Base-by-base conservation (phyloP, 2,329 filamentous ascomycete species). In the Diaporthe caulivora region DNA sequence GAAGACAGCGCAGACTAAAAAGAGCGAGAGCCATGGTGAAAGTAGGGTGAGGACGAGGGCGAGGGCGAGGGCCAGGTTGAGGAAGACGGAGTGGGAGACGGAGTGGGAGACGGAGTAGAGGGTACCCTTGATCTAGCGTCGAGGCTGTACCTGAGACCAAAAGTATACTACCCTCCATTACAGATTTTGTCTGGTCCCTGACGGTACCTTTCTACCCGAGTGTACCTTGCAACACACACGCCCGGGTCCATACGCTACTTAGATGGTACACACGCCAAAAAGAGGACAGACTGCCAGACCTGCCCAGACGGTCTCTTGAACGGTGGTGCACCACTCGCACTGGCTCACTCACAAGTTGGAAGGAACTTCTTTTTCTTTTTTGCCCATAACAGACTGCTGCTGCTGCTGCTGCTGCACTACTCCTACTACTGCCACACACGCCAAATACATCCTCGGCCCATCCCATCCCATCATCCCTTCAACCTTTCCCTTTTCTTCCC, bases 381-480 rank as follows among this genome's bases (percentile, higher is more conserved):
- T 47, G 37, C 37, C 37, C 37, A 40, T 40, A 40, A 40, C 13
- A 40, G 13, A 40, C 37, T 34, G 34, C 5, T 34, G 34, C 34
- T 34, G 34, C 34, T 34, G 34, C 34, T 34, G n/a, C n/a, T n/a
- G n/a, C n/a, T n/a, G n/a, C n/a, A n/a, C n/a, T n/a, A n/a, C n/a
- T n/a, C n/a, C n/a, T 37, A 21, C 37, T 18, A 10, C 26, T 62
- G 15, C 40, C 40, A 44, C 58, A 21, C 34, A 37, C 34, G 11
- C 37, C 37, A 40, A 40, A 44, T 42, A 31, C 31, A 71, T 49
- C 69, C 55, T 62, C 47, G 69, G 69, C 29, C 55, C 68, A 62
- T n/a, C n/a, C n/a, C n/a, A n/a, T n/a, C n/a, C n/a, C n/a, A n/a
- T n/a, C n/a, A n/a, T 13, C 44, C 42, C 13, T 60, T 58, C 44